These are phyloP conservation scores for Simplicillium aogashimaense DNA, from an alignment of 2,329 filamentous ascomycete species.

Conservation along the genomic window DNA sequence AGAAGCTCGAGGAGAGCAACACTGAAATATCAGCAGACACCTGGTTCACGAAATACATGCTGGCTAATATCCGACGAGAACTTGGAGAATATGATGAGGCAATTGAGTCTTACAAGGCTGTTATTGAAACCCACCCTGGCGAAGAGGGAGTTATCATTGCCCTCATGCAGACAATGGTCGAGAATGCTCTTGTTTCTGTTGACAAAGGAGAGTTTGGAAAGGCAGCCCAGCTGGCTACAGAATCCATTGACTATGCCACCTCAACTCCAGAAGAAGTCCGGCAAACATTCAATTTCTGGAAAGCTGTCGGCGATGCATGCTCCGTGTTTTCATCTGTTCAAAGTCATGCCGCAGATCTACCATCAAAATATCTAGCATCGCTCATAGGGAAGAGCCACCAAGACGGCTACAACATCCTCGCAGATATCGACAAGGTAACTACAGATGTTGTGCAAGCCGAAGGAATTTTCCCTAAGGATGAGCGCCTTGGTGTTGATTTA, in stretches of 20 bases:
- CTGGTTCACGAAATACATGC: constrained; percentile 96
- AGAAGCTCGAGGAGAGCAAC: constrained; percentile 56
- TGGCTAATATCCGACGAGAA: constrained; percentile 89
- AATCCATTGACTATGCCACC: constrained; percentile 59
- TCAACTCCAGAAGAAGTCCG: constrained; percentile 49
- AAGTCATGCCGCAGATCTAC: constrained; percentile 53
- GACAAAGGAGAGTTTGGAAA: constrained; percentile 83
- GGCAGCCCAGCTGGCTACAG: constrained; percentile 58
- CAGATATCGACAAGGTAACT: constrained; percentile 57
- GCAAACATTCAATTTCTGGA: constrained; percentile 91
- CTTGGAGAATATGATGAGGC: constrained; percentile 84
- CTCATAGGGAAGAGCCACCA: constrained; percentile 48
- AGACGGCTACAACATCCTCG: constrained; percentile 49
- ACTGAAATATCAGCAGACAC: constrained; percentile 52
- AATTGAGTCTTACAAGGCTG: constrained; percentile 63
- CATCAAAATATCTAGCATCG: constrained; percentile 41
- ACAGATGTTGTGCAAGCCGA: constrained; percentile 33
- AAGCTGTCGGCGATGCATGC: constrained; percentile 79
- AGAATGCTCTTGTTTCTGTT: constrained; percentile 67
- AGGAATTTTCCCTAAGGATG: constrained; percentile 34
- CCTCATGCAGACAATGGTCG: constrained; percentile 77
- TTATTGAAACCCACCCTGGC: constrained; percentile 55
- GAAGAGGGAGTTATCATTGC: constrained; percentile 87
- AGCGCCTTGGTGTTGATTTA: constrained; percentile 38
- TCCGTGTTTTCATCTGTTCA: constrained; percentile 75